Evolutionary conservation across 2,329 filamentous ascomycete genomes (phyloP).

Genomic region (Fusarium sulawesiense): DNA sequence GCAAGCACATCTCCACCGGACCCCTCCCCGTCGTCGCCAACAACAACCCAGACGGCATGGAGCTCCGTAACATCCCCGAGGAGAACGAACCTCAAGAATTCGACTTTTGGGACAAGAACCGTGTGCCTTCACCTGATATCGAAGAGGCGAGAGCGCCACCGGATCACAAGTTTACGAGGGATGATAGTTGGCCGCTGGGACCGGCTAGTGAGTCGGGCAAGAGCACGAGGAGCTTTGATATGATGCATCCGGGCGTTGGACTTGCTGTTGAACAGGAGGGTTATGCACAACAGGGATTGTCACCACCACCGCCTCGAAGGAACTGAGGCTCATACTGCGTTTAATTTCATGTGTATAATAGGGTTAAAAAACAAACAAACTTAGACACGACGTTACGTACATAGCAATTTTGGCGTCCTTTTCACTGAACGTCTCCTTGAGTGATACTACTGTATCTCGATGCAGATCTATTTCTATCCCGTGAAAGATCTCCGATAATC

Average conservation of each 20-base stretch:
- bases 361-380: conserved; percentile 5
- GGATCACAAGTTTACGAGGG: conserved; percentile 10
- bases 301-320: conserved; percentile 40
- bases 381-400: conserved; percentile 32
- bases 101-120: conserved; percentile 31
- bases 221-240: conserved; percentile 37
- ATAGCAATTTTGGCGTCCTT: conserved; percentile 1
- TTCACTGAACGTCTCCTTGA: no score
- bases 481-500: neutral
- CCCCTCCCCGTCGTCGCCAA: neutral
- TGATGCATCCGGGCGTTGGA: conserved; percentile 35
- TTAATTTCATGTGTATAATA: conserved; percentile 23
- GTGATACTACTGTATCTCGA: no score
- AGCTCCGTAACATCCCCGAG: conserved; percentile 39
- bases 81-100: conserved; percentile 31
- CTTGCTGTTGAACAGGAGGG: conserved; percentile 39
- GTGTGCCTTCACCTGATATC: conserved; percentile 5
- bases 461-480: neutral
- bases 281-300: conserved; percentile 36
- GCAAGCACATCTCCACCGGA: conserved; percentile 34
- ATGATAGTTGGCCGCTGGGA: conserved; percentile 36
- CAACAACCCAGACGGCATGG: conserved; percentile 24
- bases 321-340: conserved; percentile 7
- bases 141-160: neutral
- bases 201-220: conserved; percentile 17